Percentiles rank a stretch among this genome's conserved stretches.
These are phyloP conservation scores for Coprinellus aureogranulatus DNA, from an alignment of 768 basidiomycete species.

Conservation along the genomic window DNA sequence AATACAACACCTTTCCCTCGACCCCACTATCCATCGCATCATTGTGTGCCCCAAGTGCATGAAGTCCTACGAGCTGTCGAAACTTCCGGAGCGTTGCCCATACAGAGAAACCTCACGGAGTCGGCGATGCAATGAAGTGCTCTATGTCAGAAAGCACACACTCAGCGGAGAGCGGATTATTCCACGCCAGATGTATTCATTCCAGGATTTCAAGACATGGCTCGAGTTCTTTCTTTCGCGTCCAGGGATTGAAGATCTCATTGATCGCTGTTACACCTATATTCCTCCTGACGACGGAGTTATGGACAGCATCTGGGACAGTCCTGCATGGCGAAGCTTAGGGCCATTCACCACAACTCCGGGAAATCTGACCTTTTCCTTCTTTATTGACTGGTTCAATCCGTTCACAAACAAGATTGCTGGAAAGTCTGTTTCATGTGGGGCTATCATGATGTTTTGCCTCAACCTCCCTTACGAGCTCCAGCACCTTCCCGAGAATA, in stretches of 20 bases:
- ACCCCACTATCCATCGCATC: conserved; percentile 14
- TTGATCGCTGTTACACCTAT: too few species aligned
- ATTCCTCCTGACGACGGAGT: too few species aligned
- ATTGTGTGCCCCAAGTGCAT: conserved; percentile 20
- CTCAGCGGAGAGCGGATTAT: conserved; percentile 5
- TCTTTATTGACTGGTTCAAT: conserved; percentile 29
- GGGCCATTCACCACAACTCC: conserved; percentile 13
- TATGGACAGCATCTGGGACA: conserved; percentile 20
- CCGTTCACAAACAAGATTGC: conserved; percentile 25
- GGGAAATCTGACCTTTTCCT: conserved; percentile 15
- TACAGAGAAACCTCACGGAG: conserved; percentile 10
- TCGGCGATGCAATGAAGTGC: conserved; percentile 10
- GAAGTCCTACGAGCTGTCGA: background rate
- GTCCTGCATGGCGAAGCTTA: conserved; percentile 23
- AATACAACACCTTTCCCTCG: conserved; percentile 10
- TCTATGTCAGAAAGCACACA: conserved; percentile 9
- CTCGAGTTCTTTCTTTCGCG: conserved; percentile 18
- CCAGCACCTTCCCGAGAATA: conserved; percentile 10
- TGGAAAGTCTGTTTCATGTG: conserved; percentile 17
- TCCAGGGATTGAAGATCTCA: conserved; percentile 20
- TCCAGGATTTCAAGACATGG: conserved; percentile 20
- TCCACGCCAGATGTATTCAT: conserved; percentile 13
- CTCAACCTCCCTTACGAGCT: conserved; percentile 17
- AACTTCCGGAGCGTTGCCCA: conserved; percentile 4
- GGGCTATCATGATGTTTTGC: conserved; percentile 16